Percentiles rank a stretch among this genome's conserved stretches.
phyloP scores from a whole-genome alignment of 164 flowering plant species.

The Chimonanthus praecox region DNA sequence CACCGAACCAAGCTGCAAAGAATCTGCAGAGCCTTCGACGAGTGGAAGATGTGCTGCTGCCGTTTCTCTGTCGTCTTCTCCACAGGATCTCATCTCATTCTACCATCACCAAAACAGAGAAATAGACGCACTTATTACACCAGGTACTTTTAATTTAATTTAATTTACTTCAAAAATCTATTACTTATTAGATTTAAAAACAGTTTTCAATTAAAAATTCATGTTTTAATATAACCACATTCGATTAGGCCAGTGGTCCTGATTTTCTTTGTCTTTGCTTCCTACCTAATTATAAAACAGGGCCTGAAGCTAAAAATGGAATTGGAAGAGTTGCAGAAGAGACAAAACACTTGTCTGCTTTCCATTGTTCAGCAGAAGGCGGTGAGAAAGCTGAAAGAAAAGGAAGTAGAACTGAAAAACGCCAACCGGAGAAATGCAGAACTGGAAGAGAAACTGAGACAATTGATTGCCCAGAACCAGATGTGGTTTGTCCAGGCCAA shows the following conservation, averaged over 20 bases:
- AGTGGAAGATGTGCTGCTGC: slow-evolving; percentile 15
- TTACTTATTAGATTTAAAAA: no score
- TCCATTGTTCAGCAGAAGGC: slow-evolving; percentile 18
- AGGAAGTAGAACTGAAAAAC: slow-evolving; percentile 21
- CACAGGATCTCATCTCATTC: slow-evolving; percentile 11
- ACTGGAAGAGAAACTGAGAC: slow-evolving; percentile 28
- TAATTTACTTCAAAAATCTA: no score
- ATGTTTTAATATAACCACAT: background rate
- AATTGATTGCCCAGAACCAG: slow-evolving; percentile 27
- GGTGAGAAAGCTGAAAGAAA: slow-evolving; percentile 17
- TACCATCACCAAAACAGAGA: slow-evolving; percentile 22
- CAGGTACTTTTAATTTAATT: slow-evolving; percentile 15
- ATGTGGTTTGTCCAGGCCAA: slow-evolving; percentile 28
- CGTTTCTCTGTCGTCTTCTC: background rate
- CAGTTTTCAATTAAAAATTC: background rate
- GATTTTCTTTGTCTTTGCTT: background rate
- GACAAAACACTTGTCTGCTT: slow-evolving; percentile 17
- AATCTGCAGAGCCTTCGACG: slow-evolving; percentile 19
- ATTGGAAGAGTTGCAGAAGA: slow-evolving; percentile 19
- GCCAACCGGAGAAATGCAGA: slow-evolving; percentile 22
- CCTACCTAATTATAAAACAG: background rate
- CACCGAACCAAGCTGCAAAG: slow-evolving; percentile 5
- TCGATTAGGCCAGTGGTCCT: background rate
- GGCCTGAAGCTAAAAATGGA: slow-evolving; percentile 20
- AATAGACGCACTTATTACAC: slow-evolving; percentile 21